A percentile compares a stretch with the other conserved stretches of the same genome.
These are phyloP conservation scores for Melanopsichium pennsylvanicum DNA, from an alignment of 1,284 basidiomycete genomes.

Conservation along the genomic window DNA sequence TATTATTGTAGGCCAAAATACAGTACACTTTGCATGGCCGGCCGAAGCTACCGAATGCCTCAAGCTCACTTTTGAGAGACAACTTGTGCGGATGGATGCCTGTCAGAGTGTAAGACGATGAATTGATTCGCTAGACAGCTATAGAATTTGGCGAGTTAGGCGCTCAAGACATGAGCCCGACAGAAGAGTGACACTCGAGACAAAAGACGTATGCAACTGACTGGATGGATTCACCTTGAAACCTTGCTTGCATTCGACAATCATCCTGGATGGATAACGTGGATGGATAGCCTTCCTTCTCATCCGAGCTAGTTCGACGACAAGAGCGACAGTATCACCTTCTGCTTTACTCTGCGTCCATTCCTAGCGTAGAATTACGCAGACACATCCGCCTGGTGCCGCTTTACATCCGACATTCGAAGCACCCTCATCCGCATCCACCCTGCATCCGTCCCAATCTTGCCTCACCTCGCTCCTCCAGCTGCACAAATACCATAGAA, in stretches of 20 bases:
- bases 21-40: background rate
- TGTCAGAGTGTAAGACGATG: too few relatives aligned
- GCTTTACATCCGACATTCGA: background rate
- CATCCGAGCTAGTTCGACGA: slow-evolving; percentile 3
- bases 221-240: slow-evolving; percentile 10
- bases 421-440: slow-evolving; percentile 1
- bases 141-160: too few relatives aligned
- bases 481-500: background rate
- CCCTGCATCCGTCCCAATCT: background rate
- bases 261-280: too few relatives aligned
- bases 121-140: too few relatives aligned
- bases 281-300: slow-evolving; percentile 7
- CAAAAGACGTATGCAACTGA: slow-evolving; percentile 1
- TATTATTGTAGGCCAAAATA: too few relatives aligned
- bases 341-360: background rate
- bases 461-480: background rate
- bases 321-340: background rate
- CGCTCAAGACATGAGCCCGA: slow-evolving; percentile 11
- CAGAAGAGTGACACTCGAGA: slow-evolving; percentile 1
- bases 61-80: background rate
- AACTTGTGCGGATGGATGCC: background rate
- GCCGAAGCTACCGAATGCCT: slow-evolving; percentile 6
- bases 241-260: too few relatives aligned
- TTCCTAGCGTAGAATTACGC: background rate
- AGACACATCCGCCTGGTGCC: background rate